A percentile compares a stretch with the other conserved stretches of the same genome.
These are phyloP conservation scores for Penicillium daleae DNA, from an alignment of 495 filamentous ascomycete species.

Conservation along the genomic window DNA sequence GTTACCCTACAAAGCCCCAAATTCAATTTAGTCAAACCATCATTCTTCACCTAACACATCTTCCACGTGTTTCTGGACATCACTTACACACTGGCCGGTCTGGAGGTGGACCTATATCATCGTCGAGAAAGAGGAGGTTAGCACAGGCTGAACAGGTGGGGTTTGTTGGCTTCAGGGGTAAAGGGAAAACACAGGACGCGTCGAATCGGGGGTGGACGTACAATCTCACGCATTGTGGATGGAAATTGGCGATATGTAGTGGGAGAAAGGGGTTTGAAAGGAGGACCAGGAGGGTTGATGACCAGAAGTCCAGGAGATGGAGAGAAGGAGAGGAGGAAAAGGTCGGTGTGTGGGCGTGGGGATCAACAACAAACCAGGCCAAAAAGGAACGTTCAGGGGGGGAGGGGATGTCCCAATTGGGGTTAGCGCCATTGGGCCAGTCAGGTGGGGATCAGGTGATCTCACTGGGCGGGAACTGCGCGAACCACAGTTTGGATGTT, in stretches of 20 bases:
- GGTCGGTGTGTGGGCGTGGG: conserved; percentile 45
- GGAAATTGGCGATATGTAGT: conserved; percentile 46
- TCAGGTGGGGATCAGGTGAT: conserved; percentile 23
- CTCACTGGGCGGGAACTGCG: conserved; percentile 9
- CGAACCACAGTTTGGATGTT: conserved; percentile 35
- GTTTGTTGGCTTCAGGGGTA: conserved; percentile 43
- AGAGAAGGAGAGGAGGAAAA: conserved; percentile 33
- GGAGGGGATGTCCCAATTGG: conserved; percentile 24
- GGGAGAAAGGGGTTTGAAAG: conserved; percentile 20
- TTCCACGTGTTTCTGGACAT: conserved; percentile 14
- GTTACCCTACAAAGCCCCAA: conserved; percentile 74
- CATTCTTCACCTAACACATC: conserved; percentile 14
- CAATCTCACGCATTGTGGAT: conserved; percentile 93
- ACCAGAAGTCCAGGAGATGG: conserved; percentile 31
- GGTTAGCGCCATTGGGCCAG: conserved; percentile 37
- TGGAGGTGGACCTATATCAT: conserved; percentile 88
- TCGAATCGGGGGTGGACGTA: conserved; percentile 57
- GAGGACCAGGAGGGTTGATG: conserved; percentile 28
- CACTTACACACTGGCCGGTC: conserved; percentile 95
- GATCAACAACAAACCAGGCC: conserved; percentile 39
- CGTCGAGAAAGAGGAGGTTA: conserved; percentile 43
- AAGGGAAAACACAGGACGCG: conserved; percentile 41
- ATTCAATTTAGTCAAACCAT: conserved; percentile 33
- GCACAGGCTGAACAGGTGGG: conserved; percentile 49
- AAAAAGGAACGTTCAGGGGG: conserved; percentile 34